A percentile compares a stretch with the other conserved stretches of the same genome.
These are phyloP conservation scores for Pseudocercospora musae DNA, from an alignment of 2,329 filamentous ascomycete genomes.

Conservation along the genomic window DNA sequence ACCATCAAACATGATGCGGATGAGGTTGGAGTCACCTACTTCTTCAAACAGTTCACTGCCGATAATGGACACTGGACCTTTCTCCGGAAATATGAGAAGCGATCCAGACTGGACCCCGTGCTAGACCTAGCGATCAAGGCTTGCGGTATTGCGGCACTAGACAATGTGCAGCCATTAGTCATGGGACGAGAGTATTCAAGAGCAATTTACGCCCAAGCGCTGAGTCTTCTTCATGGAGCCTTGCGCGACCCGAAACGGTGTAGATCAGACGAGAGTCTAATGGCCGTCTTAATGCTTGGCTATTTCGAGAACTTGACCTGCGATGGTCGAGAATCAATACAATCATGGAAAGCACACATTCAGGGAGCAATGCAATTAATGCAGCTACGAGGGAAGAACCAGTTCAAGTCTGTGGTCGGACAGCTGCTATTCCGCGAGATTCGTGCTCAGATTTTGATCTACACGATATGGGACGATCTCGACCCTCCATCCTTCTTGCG, in stretches of 20 bases:
- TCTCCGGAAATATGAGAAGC: conserved; percentile 14
- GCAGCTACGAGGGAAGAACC: conserved; percentile 31
- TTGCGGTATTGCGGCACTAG: conserved; percentile 33
- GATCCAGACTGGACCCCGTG: conserved; percentile 24
- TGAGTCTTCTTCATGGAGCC: conserved; percentile 34
- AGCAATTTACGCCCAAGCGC: conserved; percentile 30
- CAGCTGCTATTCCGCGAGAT: conserved; percentile 32
- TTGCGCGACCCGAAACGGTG: conserved; percentile 32
- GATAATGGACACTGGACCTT: conserved; percentile 29
- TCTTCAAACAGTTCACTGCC: conserved; percentile 32
- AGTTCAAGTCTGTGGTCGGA: conserved; percentile 29
- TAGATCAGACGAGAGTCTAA: conserved; percentile 34
- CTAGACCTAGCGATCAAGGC: conserved; percentile 31
- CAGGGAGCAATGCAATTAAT: conserved; percentile 37
- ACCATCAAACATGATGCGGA: conserved; percentile 21
- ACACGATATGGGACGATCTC: conserved; percentile 33
- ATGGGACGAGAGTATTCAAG: conserved; percentile 27
- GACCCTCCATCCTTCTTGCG: conserved; percentile 29
- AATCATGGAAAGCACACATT: conserved; percentile 41
- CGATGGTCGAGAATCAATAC: conserved; percentile 30
- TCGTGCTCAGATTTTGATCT: conserved; percentile 27
- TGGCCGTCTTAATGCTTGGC: conserved; percentile 37
- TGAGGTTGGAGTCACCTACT: conserved; percentile 31
- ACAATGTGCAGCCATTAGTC: conserved; percentile 27
- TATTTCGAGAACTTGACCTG: conserved; percentile 39